Conservation (phyloP, 345 rosid species). For the Brassica incana region DNA sequence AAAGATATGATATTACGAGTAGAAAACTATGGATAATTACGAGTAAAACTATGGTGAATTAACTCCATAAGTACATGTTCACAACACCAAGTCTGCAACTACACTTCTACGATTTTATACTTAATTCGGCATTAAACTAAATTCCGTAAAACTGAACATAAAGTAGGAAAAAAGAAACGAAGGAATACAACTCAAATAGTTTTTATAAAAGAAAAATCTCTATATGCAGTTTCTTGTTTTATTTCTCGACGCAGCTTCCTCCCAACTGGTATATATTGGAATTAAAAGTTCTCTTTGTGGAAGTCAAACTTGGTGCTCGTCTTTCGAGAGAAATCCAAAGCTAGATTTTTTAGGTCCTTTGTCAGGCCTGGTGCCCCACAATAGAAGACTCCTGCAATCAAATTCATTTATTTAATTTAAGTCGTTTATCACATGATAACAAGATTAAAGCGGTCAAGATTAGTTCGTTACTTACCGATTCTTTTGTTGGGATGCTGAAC, state of each 20-base stretch:
- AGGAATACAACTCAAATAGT: conserved; percentile 25
- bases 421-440: neutral
- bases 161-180: conserved; percentile 3
- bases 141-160: neutral
- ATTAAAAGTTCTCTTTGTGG: conserved; percentile 82
- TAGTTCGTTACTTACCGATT: conserved; percentile 58
- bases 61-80: conserved; percentile 24
- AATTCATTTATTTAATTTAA: neutral
- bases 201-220: neutral
- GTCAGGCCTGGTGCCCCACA: conserved; percentile 79
- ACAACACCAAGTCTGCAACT: conserved; percentile 9
- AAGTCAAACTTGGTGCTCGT: conserved; percentile 89
- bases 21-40: neutral
- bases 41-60: neutral
- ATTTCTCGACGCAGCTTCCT: neutral
- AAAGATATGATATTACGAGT: neutral
- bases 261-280: neutral
- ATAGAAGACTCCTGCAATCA: conserved; percentile 81
- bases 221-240: conserved; percentile 26
- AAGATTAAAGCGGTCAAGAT: neutral
- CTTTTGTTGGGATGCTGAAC: conserved; percentile 56
- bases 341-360: conserved; percentile 66
- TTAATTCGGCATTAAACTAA: neutral
- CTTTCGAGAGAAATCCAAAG: conserved; percentile 73
- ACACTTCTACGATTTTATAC: neutral